These are phyloP conservation scores for Diplodia intermedia DNA, from an alignment of 2,329 filamentous ascomycete species.

Conservation along the genomic window DNA sequence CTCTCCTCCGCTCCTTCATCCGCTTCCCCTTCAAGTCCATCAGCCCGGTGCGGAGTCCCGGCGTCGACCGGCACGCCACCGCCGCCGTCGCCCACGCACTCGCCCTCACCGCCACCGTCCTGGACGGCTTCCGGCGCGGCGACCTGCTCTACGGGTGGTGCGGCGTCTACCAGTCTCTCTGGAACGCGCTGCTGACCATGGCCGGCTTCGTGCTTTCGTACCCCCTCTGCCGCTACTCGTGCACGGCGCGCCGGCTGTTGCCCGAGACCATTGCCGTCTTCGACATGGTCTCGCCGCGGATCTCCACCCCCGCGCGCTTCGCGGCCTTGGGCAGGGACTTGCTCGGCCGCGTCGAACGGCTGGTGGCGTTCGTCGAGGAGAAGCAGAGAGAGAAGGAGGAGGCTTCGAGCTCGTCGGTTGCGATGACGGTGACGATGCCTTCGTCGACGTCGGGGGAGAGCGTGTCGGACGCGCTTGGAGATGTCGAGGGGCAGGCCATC, in stretches of 20 bases:
- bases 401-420: neutral
- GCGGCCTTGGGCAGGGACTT: neutral
- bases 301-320: neutral
- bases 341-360: neutral
- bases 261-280: neutral
- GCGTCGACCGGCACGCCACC: neutral
- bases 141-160: neutral
- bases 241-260: neutral
- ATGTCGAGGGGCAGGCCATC: neutral
- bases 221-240: neutral
- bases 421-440: neutral
- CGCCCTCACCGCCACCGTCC: neutral
- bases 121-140: neutral
- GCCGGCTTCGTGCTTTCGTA: constrained; percentile 4
- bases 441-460: neutral
- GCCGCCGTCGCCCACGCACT: neutral
- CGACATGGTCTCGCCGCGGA: neutral
- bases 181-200: neutral
- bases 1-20: neutral
- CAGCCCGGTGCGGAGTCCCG: neutral
- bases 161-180: neutral
- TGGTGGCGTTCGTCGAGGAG: constrained; percentile 4
- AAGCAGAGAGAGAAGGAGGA: neutral
- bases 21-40: neutral
- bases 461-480: neutral